Evolutionary conservation across 176 grass and related monocot species (phyloP).

Genomic region (Stipa capillata): DNA sequence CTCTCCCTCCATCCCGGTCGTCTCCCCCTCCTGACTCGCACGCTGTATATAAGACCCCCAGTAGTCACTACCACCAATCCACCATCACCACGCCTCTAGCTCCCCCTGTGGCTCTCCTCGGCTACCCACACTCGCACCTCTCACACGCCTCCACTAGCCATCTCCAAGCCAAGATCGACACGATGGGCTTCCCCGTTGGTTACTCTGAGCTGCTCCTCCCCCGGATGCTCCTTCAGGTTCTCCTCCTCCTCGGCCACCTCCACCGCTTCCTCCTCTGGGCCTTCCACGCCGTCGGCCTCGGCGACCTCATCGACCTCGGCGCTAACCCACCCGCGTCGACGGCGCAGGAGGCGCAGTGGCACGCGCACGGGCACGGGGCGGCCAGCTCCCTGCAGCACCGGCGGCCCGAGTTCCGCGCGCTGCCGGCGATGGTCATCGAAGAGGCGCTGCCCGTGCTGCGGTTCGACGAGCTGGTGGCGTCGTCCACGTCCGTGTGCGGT

Average conservation of each 20-base stretch:
- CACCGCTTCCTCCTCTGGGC: conserved; percentile 61
- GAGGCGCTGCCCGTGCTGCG: conserved; percentile 68
- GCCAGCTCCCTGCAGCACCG: conserved; percentile 29
- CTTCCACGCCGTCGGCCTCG: conserved; percentile 71
- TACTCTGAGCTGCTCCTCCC: conserved; percentile 77
- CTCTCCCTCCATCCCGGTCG: neutral
- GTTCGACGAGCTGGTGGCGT: conserved; percentile 52
- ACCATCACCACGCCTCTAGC: neutral
- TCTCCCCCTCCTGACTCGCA: neutral
- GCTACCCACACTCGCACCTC: neutral
- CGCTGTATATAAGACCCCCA: conserved; percentile 29
- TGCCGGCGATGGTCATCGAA: conserved; percentile 31
- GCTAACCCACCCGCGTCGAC: neutral
- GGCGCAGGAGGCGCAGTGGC: neutral
- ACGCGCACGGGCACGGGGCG: neutral
- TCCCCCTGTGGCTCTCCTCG: neutral
- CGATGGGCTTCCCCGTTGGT: conserved; percentile 81
- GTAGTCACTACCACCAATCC: neutral
- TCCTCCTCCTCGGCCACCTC: conserved; percentile 64
- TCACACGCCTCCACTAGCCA: neutral
- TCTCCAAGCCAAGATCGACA: conserved; percentile 26
- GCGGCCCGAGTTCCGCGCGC: conserved; percentile 22
- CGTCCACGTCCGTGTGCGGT: conserved; percentile 2
- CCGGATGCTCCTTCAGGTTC: conserved; percentile 50
- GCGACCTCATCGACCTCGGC: conserved; percentile 60